Evolutionary conservation across 2,329 filamentous ascomycete genomes (phyloP), one percentile per base, ranked within the genome.

Genomic region (Trichoderma sp.): DNA sequence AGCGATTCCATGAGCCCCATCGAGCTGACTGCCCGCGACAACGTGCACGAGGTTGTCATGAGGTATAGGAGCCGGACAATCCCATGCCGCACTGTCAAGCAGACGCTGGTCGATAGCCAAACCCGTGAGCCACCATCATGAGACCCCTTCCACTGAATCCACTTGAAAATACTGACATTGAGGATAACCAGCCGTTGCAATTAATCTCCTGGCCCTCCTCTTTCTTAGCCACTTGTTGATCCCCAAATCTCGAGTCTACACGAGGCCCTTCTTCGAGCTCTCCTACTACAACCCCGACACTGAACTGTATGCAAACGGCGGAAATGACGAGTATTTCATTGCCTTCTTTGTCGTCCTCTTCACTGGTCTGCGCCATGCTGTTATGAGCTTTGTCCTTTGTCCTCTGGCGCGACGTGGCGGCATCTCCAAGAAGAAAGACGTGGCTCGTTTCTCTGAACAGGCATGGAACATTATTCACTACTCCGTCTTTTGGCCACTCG

Each of bases 401-500:
- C 95, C 95, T 6, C 82, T 96, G 69, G 95, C 92, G 39, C 89
- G 88, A 73, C 83, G 85, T 53, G 87, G 88, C 74, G 95, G 95
- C 47, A 88, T 98, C 76, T 86, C 87, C 76, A 92, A 91, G 78
- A 86, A 85, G 79, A 98, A 97, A 83, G 89, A 90, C 62, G 85
- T 91, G 71, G 89, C 93, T 61, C 88, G 95, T 72, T 97, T 98
- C 82, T 93, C 94, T 73, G 96, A 99, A 83, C 96, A 99, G 83
- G 93, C 91, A 59, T 98, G 95, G 93, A 86, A 97, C 79, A 83
- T 96, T 71, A 81, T 95, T 64, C 98, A 98, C 83, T 95, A 95
- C 81, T 84, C 84, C 61, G 83, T 91, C 71, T 95, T 94, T 79
- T 98, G 93, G 92, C 86, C 89, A 12, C 84, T 96, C 73, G 96